Conservation (phyloP, 2,329 filamentous ascomycete genomes). For the Arthrobotrys musiformis region DNA sequence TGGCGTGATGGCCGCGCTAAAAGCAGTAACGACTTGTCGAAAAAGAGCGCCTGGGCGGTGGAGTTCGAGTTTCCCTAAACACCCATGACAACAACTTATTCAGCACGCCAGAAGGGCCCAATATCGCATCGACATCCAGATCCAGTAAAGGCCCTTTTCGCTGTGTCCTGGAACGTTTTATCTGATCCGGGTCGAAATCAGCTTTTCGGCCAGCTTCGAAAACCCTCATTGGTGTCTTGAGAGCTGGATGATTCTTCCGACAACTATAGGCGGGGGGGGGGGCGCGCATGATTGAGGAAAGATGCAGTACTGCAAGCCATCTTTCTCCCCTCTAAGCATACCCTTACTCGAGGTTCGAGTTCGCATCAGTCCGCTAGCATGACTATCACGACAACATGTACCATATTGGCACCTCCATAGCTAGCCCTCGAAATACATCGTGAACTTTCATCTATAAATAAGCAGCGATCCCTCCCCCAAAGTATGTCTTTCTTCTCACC, state of each 20-base stretch:
- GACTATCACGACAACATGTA: not conserved
- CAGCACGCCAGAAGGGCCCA: not conserved
- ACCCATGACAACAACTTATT: not conserved
- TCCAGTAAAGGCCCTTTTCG: not conserved
- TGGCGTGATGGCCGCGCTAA: not conserved
- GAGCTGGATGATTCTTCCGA: constrained; percentile 3
- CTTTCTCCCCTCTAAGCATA: not conserved
- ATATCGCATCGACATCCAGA: constrained; percentile 29
- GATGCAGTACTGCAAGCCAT: too few relatives aligned
- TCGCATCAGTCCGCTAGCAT: not conserved
- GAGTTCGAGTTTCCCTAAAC: constrained; percentile 44
- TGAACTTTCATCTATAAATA: constrained; percentile 42
- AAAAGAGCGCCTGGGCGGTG: not conserved
- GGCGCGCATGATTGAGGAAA: not conserved
- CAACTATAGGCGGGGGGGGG: constrained; percentile 4
- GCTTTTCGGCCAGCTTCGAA: constrained; percentile 2
- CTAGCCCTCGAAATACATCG: not conserved
- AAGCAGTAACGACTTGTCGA: not conserved
- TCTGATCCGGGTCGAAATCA: constrained; percentile 27
- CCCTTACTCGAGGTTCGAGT: not conserved
- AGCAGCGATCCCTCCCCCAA: not conserved
- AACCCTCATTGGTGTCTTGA: too few relatives aligned
- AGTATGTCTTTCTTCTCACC: constrained; percentile 4
- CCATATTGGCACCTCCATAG: not conserved
- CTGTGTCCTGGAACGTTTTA: too few relatives aligned